phyloP scores from a whole-genome alignment of 805 yeast genomes.

The Wickerhamiella spandovensis region DNA sequence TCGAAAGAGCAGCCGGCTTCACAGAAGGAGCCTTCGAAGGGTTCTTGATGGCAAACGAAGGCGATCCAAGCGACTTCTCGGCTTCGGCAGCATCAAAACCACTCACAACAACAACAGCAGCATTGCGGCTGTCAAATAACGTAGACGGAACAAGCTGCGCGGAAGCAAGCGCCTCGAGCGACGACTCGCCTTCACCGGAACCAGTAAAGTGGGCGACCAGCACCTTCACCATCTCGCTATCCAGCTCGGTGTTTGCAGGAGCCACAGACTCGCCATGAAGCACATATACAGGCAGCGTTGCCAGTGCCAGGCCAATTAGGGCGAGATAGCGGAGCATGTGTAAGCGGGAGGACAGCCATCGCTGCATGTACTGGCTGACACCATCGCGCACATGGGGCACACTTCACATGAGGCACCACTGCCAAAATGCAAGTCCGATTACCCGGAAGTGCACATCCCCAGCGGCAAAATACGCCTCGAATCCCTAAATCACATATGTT shows the following conservation, averaged over 20 bases:
- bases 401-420: no score
- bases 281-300: conserved; percentile 14
- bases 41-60: conserved; percentile 5
- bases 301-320: conserved; percentile 5
- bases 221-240: conserved; percentile 4
- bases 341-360: neutral
- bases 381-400: no score
- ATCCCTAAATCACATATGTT: no score
- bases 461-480: no score
- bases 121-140: conserved; percentile 9
- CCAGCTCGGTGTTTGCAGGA: conserved; percentile 7
- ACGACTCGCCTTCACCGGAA: conserved; percentile 5
- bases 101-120: conserved; percentile 14
- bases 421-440: no score
- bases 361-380: no score
- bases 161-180: conserved; percentile 5
- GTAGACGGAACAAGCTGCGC: conserved; percentile 13
- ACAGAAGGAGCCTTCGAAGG: neutral
- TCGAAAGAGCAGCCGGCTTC: conserved; percentile 1
- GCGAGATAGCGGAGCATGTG: conserved; percentile 4
- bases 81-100: conserved; percentile 8
- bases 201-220: conserved; percentile 16
- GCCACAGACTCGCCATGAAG: conserved; percentile 9
- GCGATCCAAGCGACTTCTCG: conserved; percentile 13
- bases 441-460: no score